Conservation (phyloP, 1,284 basidiomycete species). For the Irpex lacteus region DNA sequence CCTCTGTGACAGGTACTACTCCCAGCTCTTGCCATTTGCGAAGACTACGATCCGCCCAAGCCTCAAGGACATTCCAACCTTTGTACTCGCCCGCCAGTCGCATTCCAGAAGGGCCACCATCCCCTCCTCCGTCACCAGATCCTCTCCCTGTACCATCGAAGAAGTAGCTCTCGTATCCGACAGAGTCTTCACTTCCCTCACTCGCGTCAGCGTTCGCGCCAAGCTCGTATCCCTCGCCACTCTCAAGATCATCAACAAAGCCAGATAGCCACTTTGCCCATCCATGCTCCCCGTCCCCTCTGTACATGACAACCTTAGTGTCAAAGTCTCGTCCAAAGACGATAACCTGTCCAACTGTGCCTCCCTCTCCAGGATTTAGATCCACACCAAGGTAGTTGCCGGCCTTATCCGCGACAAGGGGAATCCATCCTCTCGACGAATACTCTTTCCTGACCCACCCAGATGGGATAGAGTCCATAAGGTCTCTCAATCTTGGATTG, state of each 20-base stretch:
- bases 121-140: constrained; percentile 72
- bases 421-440: constrained; percentile 95
- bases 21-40: constrained; percentile 83
- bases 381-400: constrained; percentile 98
- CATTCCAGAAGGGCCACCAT: constrained; percentile 65
- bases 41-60: constrained; percentile 85
- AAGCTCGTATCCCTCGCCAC: constrained; percentile 82
- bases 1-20: constrained; percentile 48
- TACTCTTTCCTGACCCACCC: constrained; percentile 91
- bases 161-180: constrained; percentile 88
- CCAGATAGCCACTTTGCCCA: constrained; percentile 96
- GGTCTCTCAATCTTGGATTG: constrained; percentile 65
- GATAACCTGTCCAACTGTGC: constrained; percentile 89
- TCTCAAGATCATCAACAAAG: constrained; percentile 93
- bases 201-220: constrained; percentile 49
- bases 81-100: constrained; percentile 79
- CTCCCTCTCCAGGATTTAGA: constrained; percentile 80
- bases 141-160: constrained; percentile 74
- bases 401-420: constrained; percentile 88
- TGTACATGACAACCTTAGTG: constrained; percentile 93
- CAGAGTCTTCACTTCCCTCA: constrained; percentile 75
- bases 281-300: constrained; percentile 85
- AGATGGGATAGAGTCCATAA: constrained; percentile 89
- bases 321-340: constrained; percentile 98
- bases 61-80: constrained; percentile 89